Evolutionary conservation across 2,329 filamentous ascomycete species (phyloP).

Genomic region (Akanthomyces muscarius): DNA sequence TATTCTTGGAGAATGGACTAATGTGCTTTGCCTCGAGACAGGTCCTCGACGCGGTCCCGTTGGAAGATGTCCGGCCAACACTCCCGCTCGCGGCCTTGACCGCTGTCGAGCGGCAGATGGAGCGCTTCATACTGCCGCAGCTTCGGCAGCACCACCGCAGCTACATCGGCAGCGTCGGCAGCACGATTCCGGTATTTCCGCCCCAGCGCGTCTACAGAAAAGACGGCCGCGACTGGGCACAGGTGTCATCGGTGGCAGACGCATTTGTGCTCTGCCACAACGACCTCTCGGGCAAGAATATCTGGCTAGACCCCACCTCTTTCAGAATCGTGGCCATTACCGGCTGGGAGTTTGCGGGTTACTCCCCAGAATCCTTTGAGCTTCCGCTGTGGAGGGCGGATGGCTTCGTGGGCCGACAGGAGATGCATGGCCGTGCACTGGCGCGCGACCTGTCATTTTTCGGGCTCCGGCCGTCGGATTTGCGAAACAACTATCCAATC

Average conservation of each 20-base stretch:
- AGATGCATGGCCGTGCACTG: background rate
- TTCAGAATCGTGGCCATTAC: background rate
- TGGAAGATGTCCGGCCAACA: background rate
- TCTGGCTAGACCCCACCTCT: background rate
- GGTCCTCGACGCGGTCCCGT: background rate
- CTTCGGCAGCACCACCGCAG: background rate
- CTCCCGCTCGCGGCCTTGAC: background rate
- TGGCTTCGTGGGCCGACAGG: background rate
- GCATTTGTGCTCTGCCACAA: conserved; percentile 1
- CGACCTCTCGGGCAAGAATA: background rate
- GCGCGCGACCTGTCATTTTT: background rate
- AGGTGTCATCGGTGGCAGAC: background rate
- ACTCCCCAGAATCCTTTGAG: background rate
- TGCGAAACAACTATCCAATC: background rate
- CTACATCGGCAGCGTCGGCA: background rate
- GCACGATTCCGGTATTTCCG: background rate
- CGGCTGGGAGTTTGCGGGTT: background rate
- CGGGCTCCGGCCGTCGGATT: background rate
- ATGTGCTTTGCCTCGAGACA: background rate
- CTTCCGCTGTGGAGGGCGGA: background rate
- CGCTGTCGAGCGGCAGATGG: background rate
- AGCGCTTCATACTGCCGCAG: background rate
- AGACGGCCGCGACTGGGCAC: background rate
- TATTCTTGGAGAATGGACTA: background rate
- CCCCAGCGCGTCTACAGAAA: background rate